Evolutionary conservation across 768 basidiomycete species (phyloP), one percentile per base, ranked within the genome.

Genomic region (Leucocoprinus birnbaumii): DNA sequence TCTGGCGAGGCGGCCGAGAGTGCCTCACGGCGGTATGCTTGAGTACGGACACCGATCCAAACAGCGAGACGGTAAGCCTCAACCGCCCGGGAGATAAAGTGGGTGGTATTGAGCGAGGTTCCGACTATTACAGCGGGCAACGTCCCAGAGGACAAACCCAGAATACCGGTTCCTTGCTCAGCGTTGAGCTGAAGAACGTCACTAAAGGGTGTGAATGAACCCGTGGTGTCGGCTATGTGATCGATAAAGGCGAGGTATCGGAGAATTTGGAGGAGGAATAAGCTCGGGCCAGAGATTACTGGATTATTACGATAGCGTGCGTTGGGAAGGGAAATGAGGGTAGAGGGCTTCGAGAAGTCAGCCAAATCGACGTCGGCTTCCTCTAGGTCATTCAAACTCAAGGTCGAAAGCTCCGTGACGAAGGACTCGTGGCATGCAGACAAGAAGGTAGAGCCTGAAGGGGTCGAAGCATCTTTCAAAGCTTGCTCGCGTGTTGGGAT

Each of bases 81-180:
- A 13, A 79, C 71, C 6, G 80, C 68, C 49, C 66, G 70, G 3
- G 67, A 66, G 43, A 83, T 72, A 58, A 76, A 82, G 1, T 71
- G 64, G 21, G 77, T 64, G 26, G 67, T 59, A 22, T 66, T 70
- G 9, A 58, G 47, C 0, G 83, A 81, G 1, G 77, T 69, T 42
- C 73, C 77, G 3, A 78, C 77, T 14, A 82, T 76, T 52, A 78
- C 78, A 7, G 83, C 81, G 16, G 78, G 69, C 41, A 84, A 67
- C 51, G 83, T 73, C 25, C 82, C 83, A 44, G 80, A 82, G n/a
- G 81, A 83, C 64, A 82, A 79, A 3, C 78, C 82, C 6, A 82
- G 63, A 47, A 82, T 60, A 11, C 79, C 78, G 19, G 69, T 37
- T 2, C 54, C 58, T 43, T 75, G 61, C 13, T 66, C 55, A 35